Conservation (phyloP, 306 rosid genomes). For the Medicago ruthenica region DNA sequence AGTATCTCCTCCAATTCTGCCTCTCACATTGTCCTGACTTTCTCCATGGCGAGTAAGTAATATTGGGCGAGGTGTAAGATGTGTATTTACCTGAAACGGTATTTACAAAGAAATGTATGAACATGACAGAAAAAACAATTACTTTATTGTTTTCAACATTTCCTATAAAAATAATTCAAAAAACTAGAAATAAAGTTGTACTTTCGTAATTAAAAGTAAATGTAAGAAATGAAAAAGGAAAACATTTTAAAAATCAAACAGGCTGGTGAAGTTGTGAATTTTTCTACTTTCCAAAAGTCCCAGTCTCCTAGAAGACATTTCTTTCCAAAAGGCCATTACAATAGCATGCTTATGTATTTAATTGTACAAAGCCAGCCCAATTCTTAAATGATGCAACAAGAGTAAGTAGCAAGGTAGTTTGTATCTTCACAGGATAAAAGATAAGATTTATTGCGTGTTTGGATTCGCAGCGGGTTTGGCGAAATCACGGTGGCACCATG, state of each 20-base stretch:
- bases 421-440: background rate
- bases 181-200: background rate
- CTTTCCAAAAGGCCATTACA: background rate
- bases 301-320: slow-evolving; percentile 16
- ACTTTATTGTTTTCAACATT: background rate
- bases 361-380: background rate
- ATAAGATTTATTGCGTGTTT: too few species aligned
- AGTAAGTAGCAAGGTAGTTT: slow-evolving; percentile 4
- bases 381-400: slow-evolving; percentile 4
- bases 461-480: too few species aligned
- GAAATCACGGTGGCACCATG: too few species aligned
- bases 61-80: slow-evolving; percentile 98
- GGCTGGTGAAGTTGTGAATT: too few species aligned
- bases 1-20: slow-evolving; percentile 93
- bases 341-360: too few species aligned
- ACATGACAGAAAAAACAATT: slow-evolving; percentile 19
- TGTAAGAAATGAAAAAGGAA: background rate
- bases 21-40: slow-evolving; percentile 96
- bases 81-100: slow-evolving; percentile 83
- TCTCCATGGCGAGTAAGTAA: slow-evolving; percentile 98
- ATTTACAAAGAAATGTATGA: slow-evolving; percentile 32
- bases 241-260: background rate
- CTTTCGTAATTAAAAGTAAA: background rate
- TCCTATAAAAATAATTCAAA: slow-evolving; percentile 1
- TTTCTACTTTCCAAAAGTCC: background rate